These are phyloP conservation scores for Phaeoacremonium minimum DNA, from an alignment of 2,329 filamentous ascomycete species.

Conservation along the genomic window DNA sequence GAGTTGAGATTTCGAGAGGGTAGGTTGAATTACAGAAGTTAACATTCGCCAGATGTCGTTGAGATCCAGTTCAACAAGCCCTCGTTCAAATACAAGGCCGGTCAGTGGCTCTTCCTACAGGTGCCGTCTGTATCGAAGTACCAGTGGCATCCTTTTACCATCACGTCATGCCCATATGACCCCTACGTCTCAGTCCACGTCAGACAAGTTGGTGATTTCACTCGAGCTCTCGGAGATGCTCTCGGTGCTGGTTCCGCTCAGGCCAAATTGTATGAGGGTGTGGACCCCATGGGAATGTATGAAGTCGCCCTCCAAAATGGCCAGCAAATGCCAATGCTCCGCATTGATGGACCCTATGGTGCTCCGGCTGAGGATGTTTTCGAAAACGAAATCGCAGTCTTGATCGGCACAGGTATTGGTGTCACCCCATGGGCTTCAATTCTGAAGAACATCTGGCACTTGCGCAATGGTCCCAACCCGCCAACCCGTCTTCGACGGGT, in stretches of 20 bases:
- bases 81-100: conserved; percentile 95
- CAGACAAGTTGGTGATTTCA: conserved; percentile 95
- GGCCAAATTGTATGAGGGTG: conserved; percentile 81
- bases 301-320: conserved; percentile 93
- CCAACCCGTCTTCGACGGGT: conserved; percentile 86
- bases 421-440: conserved; percentile 85
- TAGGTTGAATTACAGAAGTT: too few relatives aligned
- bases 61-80: conserved; percentile 97
- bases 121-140: conserved; percentile 81
- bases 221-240: conserved; percentile 85
- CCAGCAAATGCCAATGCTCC: conserved; percentile 83
- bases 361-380: conserved; percentile 97
- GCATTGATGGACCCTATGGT: conserved; percentile 93
- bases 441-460: conserved; percentile 97
- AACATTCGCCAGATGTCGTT: conserved; percentile 65
- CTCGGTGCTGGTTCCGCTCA: conserved; percentile 88
- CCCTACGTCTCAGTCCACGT: conserved; percentile 93
- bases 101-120: conserved; percentile 97
- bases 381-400: conserved; percentile 81
- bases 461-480: conserved; percentile 84
- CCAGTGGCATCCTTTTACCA: conserved; percentile 99
- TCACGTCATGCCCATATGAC: conserved; percentile 95
- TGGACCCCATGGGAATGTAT: conserved; percentile 96
- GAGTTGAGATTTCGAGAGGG: conserved; percentile 27
- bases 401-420: conserved; percentile 83